Base-by-base conservation (phyloP, 108 stramenopile species). In the Skeletonema menzelii region DNA sequence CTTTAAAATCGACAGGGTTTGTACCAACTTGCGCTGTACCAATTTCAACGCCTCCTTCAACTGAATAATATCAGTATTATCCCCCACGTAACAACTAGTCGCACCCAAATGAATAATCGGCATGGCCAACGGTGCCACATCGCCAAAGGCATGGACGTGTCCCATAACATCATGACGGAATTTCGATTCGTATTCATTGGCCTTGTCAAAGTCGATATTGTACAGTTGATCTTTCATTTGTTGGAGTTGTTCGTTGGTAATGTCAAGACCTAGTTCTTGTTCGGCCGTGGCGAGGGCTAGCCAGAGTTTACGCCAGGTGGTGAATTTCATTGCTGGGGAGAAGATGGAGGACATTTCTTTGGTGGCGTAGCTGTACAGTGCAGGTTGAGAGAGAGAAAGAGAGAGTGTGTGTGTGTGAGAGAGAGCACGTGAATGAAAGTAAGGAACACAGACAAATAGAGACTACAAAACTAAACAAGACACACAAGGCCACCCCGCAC, bases 131-230 rank as follows among this genome's bases (percentile, higher is more conserved):
- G 97, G 97, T 59, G 95, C 96, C 15, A 83, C 93, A 31, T 93
- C 86, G 27, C 98, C 98, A 87, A 92, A 98, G 38, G 97, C 95
- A 83, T 99, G 97, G 28, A 99, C 96, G 74, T 98, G 97, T 20
- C 96, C 97, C 99, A 99, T 99, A 73, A 99, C 97, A 76, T 99
- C 99, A 84, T 99, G 99, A 74, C 97, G 95, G 79, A 97, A 97
- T 77, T 98, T 95, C 12, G 68, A 64, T 70, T 99, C 99, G 84
- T 97, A 98, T 69, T 95, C 78, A 10, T 77, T 95, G 13, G 99
- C 97, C 75, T 86, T 80, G 14, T 86, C 94, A 73, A 96, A 98
- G 84, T 99, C 97, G 67, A 99, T 84, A 70, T 98, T 88, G 83
- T 86, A 91, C 34, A 98, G 58, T 40, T 97, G 80, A 32, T 47